These are phyloP conservation scores for Arctium minus DNA, from an alignment of 129 eudicot species.

Conservation along the genomic window DNA sequence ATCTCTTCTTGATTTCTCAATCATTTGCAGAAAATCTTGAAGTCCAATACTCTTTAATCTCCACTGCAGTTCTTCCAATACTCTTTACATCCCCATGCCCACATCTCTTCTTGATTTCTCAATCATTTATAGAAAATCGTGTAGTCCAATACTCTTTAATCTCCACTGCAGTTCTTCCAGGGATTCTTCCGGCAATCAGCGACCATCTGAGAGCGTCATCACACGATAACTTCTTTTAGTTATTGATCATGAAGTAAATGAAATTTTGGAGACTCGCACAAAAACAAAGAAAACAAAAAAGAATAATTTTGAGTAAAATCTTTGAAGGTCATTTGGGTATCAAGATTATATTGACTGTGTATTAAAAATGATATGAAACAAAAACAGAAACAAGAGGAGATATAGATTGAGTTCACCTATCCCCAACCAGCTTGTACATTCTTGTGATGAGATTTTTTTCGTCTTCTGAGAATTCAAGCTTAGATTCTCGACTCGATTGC, in stretches of 20 bases:
- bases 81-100: not conserved
- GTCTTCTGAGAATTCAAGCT: slow-evolving; percentile 30
- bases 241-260: not conserved
- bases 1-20: not conserved
- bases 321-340: not conserved
- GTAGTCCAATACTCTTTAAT: slow-evolving; percentile 39
- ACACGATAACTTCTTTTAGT: not conserved
- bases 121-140: slow-evolving; percentile 5
- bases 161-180: slow-evolving; percentile 45
- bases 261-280: not conserved
- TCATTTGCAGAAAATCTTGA: slow-evolving; percentile 13
- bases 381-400: not conserved
- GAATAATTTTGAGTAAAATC: not conserved
- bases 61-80: slow-evolving; percentile 44
- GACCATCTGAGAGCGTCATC: slow-evolving; percentile 27
- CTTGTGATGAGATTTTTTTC: slow-evolving; percentile 40
- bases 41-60: slow-evolving; percentile 41
- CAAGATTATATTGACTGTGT: not conserved
- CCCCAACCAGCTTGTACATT: slow-evolving; percentile 42
- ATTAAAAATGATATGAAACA: not conserved
- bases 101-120: not conserved
- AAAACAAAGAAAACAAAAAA: not conserved
- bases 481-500: slow-evolving; percentile 9
- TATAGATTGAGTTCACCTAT: slow-evolving; percentile 16
- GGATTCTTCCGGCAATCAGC: slow-evolving; percentile 45